Evolutionary conservation across 495 filamentous ascomycete species (phyloP).

Genomic region (Chaetomidium leptoderma): DNA sequence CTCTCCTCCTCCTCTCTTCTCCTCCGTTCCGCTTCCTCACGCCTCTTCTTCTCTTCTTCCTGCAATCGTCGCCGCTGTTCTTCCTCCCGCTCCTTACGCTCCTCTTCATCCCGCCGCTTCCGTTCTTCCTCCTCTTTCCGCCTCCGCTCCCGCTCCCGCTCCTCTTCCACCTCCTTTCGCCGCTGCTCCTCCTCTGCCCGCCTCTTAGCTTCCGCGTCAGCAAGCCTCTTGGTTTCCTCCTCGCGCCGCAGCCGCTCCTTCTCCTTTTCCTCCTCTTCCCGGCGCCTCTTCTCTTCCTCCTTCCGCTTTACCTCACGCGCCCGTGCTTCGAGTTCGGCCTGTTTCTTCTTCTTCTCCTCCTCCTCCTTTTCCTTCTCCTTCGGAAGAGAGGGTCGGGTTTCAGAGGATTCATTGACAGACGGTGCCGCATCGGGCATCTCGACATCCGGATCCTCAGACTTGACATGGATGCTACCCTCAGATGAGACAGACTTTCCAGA

Average conservation of each 20-base stretch:
- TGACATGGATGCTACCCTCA: conserved; percentile 46
- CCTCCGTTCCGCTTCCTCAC: conserved; percentile 47
- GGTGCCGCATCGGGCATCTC: conserved; percentile 45
- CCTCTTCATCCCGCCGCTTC: conserved; percentile 45
- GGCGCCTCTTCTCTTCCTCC: conserved; percentile 20
- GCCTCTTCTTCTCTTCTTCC: conserved; percentile 31
- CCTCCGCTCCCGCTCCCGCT: conserved; percentile 23
- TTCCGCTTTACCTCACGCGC: conserved; percentile 32
- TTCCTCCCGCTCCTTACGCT: conserved; percentile 45
- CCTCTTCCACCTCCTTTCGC: conserved; percentile 19
- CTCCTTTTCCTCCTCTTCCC: conserved; percentile 42
- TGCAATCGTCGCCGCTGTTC: conserved; percentile 21
- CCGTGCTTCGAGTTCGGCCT: conserved; percentile 28
- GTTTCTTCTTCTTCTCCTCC: conserved; percentile 42
- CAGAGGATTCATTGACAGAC: conserved; percentile 22
- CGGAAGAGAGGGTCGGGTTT: conserved; percentile 41
- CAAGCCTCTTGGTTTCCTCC: conserved; percentile 24
- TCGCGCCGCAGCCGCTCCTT: conserved; percentile 21
- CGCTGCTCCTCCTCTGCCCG: conserved; percentile 46
- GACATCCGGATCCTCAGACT: conserved; percentile 45
- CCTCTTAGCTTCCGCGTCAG: conserved; percentile 36
- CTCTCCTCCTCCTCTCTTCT: conserved; percentile 34
- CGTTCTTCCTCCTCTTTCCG: conserved; percentile 34
- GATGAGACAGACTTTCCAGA: conserved; percentile 34
- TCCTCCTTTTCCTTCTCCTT: conserved; percentile 49